Conservation (phyloP, 2,329 filamentous ascomycete species). For the Tympanopsis confertula region DNA sequence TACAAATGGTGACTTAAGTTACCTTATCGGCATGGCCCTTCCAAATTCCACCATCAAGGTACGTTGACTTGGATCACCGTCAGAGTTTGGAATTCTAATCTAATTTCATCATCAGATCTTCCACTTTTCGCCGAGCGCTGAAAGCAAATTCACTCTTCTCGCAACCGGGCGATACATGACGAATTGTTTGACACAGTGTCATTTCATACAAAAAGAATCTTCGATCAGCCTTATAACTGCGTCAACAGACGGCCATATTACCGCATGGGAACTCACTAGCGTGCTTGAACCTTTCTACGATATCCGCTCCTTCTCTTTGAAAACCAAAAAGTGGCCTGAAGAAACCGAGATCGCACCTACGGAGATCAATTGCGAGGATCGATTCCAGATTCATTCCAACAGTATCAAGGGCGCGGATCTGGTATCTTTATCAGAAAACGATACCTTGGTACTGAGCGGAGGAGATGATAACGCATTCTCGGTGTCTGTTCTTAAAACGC, state of each 20-base stretch:
- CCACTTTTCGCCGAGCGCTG: neutral
- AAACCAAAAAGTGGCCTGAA: neutral
- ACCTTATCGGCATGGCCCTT: neutral
- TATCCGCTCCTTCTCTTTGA: neutral
- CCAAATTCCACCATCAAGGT: slow-evolving; percentile 1
- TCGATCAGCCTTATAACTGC: neutral
- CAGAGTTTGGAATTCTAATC: too few species aligned
- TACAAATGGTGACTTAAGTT: neutral
- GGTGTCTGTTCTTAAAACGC: neutral
- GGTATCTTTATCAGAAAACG: neutral
- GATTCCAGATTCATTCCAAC: neutral
- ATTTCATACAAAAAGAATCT: neutral
- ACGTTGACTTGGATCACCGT: too few species aligned
- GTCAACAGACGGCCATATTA: neutral
- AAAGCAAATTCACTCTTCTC: neutral
- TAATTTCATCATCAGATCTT: slow-evolving; percentile 1
- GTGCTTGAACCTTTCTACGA: neutral
- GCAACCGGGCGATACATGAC: neutral
- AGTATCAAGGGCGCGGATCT: neutral
- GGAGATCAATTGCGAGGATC: neutral
- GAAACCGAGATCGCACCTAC: neutral
- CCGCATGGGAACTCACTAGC: neutral
- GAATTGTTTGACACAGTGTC: neutral
- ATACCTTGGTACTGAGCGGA: neutral
- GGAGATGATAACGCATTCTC: neutral